phyloP scores from a whole-genome alignment of 139 green algal genomes.

The Chlorella vulgaris region DNA sequence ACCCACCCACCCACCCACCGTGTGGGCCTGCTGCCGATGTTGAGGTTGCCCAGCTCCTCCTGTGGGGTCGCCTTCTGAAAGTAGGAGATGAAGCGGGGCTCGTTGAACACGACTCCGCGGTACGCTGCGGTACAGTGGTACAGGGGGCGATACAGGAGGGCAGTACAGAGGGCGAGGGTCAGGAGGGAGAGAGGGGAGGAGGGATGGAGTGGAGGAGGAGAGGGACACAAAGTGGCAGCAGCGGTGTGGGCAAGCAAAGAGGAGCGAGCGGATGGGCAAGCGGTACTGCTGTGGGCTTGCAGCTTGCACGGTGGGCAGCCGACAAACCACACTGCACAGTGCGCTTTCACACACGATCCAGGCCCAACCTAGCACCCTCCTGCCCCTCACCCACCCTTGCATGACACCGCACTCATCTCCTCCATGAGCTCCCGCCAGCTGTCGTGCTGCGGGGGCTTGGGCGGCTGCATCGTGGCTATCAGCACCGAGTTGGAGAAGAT shows the following conservation, averaged over 20 bases:
- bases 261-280: no score
- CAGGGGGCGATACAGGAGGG: no score
- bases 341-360: no score
- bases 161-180: no score
- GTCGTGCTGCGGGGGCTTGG: conserved; percentile 47
- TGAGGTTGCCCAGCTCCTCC: conserved; percentile 91
- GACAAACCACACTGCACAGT: no score
- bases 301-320: no score
- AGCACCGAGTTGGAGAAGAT: conserved; percentile 86
- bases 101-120: conserved; percentile 72
- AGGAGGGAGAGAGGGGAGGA: no score
- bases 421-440: conserved; percentile 88
- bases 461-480: conserved; percentile 73
- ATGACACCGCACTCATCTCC: conserved; percentile 64
- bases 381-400: conserved; percentile 41
- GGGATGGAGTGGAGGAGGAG: no score
- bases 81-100: conserved; percentile 89
- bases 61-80: conserved; percentile 91
- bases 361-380: not conserved
- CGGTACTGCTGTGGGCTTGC: no score
- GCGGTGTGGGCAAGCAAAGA: no score
- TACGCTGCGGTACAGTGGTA: no score
- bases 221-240: no score
- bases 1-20: conserved; percentile 2
- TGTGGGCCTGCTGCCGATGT: conserved; percentile 89